Percentiles rank a stretch among this genome's conserved stretches.
Evolutionary conservation across 225 moss, liverwort and hornwort species (phyloP).

Genomic region (Pseudoscleropodium purum): DNA sequence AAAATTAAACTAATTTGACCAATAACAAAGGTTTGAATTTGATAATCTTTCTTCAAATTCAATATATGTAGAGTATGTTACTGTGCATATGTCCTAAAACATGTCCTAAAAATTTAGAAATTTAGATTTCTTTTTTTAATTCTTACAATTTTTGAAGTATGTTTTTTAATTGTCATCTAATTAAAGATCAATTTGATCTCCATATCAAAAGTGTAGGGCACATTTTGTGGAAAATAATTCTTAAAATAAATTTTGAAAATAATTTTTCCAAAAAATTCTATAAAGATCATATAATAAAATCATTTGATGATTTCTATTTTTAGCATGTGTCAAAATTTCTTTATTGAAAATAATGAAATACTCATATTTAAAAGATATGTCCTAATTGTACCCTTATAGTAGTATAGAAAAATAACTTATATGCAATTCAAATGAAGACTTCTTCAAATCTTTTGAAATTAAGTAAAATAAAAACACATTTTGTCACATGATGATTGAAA

Average conservation of each 20-base stretch:
- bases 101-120: too few species aligned
- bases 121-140: too few species aligned
- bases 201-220: neutral
- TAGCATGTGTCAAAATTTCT: neutral
- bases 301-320: neutral
- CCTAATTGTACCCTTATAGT: neutral
- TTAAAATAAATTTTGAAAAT: neutral
- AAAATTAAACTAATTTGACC: too few species aligned
- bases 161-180: too few species aligned
- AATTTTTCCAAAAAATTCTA: too few species aligned
- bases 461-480: neutral
- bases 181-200: neutral
- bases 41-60: too few species aligned
- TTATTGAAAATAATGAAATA: neutral
- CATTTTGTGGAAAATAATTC: neutral
- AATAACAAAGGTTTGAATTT: neutral
- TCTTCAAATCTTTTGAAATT: neutral
- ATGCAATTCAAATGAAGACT: neutral
- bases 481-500: neutral
- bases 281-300: too few species aligned
- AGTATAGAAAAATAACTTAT: neutral
- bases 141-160: too few species aligned
- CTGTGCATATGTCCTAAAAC: too few species aligned
- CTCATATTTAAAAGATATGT: neutral
- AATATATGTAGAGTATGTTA: too few species aligned